phyloP scores from a whole-genome alignment of 495 filamentous ascomycete genomes.

The Melanomma pulvis-pyrius region DNA sequence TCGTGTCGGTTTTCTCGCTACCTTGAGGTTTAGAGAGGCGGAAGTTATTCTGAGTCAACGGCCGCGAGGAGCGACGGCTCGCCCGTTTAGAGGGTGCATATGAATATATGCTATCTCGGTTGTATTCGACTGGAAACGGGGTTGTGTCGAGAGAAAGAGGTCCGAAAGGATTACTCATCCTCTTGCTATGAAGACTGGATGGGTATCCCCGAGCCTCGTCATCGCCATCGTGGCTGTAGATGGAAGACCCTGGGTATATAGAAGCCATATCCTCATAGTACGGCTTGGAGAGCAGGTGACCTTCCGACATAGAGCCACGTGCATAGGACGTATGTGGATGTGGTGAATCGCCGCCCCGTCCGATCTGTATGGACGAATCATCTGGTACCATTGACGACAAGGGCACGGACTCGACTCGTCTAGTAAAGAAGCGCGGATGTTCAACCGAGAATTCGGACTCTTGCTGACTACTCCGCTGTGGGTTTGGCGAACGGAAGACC shows the following conservation, averaged over 20 bases:
- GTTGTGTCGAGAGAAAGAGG: background rate
- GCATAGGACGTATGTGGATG: background rate
- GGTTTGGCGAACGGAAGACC: background rate
- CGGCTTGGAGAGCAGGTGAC: background rate
- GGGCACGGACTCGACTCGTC: constrained; percentile 1
- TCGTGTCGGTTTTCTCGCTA: constrained; percentile 32
- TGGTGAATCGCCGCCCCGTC: constrained; percentile 3
- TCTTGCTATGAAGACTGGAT: constrained; percentile 9
- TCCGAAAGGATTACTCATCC: constrained; percentile 21
- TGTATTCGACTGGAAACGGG: constrained; percentile 5
- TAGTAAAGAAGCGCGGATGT: background rate
- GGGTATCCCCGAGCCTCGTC: constrained; percentile 12
- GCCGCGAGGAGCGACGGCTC: constrained; percentile 16
- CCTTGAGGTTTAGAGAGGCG: constrained; percentile 6
- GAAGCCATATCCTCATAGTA: constrained; percentile 33
- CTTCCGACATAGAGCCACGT: constrained; percentile 17
- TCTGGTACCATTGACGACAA: constrained; percentile 23
- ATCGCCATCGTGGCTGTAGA: constrained; percentile 23
- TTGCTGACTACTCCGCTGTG: background rate
- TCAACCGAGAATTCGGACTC: background rate
- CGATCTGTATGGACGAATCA: constrained; percentile 5
- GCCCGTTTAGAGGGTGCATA: constrained; percentile 6
- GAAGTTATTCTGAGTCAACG: constrained; percentile 11
- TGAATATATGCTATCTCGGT: constrained; percentile 1
- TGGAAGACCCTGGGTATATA: constrained; percentile 27